These are phyloP conservation scores for Dorcoceras hygrometricum DNA, from an alignment of 257 asterid species.

Conservation along the genomic window DNA sequence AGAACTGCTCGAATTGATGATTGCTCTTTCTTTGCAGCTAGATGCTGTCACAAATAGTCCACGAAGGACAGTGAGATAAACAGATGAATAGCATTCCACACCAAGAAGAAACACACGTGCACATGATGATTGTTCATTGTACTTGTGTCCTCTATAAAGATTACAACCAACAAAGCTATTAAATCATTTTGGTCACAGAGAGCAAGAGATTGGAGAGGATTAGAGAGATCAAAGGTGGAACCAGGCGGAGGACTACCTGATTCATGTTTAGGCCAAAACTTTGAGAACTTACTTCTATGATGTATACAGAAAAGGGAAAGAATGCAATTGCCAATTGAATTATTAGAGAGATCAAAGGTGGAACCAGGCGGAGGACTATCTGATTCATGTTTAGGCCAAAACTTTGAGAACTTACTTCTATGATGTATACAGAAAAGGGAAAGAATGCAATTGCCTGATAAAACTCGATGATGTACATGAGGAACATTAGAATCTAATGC, in stretches of 20 bases:
- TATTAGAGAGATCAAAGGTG: neutral
- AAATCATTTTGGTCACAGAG: neutral
- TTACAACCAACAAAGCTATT: neutral
- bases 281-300: slow-evolving; percentile 2
- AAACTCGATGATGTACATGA: neutral
- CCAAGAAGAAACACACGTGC: neutral
- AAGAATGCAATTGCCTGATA: neutral
- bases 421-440: neutral
- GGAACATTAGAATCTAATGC: slow-evolving; percentile 20
- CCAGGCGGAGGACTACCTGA: neutral
- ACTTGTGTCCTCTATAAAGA: neutral
- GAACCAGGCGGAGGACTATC: neutral
- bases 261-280: neutral
- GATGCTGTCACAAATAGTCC: slow-evolving; percentile 48
- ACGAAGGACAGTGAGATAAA: neutral
- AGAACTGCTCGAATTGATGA: slow-evolving; percentile 93
- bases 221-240: neutral
- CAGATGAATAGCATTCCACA: neutral
- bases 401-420: slow-evolving; percentile 2
- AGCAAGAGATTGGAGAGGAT: neutral
- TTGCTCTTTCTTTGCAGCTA: slow-evolving; percentile 97
- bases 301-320: neutral
- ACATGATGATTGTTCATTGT: neutral
- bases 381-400: neutral
- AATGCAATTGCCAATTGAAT: too few species aligned